These are phyloP conservation scores for Lactarius hatsudake DNA, from an alignment of 768 basidiomycete species.

Conservation along the genomic window DNA sequence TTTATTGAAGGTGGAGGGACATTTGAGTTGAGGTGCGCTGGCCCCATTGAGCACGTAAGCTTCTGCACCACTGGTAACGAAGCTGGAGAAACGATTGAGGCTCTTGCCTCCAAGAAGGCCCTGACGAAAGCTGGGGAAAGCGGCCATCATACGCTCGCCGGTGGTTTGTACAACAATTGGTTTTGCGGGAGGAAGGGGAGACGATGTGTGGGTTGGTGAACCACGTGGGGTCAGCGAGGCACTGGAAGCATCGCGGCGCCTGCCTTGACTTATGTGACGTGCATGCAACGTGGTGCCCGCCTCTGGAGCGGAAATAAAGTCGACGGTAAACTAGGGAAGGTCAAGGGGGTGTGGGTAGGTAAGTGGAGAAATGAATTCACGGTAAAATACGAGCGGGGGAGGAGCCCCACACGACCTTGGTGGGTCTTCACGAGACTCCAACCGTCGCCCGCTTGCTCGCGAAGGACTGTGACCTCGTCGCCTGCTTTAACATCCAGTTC, in stretches of 20 bases:
- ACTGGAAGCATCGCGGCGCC: slow-evolving; percentile 40
- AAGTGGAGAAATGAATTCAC: slow-evolving; percentile 39
- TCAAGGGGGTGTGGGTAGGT: slow-evolving; percentile 9
- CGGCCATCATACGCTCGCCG: slow-evolving; percentile 52
- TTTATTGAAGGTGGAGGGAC: slow-evolving; percentile 27
- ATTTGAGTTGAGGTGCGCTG: slow-evolving; percentile 32
- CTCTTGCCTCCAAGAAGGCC: slow-evolving; percentile 75
- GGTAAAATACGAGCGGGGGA: slow-evolving; percentile 72
- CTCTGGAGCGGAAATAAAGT: slow-evolving; percentile 53
- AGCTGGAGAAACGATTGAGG: slow-evolving; percentile 81
- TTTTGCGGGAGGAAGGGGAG: slow-evolving; percentile 31
- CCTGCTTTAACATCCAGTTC: slow-evolving; percentile 70
- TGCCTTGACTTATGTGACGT: slow-evolving; percentile 28
- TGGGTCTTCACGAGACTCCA: slow-evolving; percentile 69
- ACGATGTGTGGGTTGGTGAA: slow-evolving; percentile 33
- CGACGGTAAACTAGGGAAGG: slow-evolving; percentile 55
- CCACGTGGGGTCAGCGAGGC: slow-evolving; percentile 51
- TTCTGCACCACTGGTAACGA: slow-evolving; percentile 84
- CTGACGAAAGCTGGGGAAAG: slow-evolving; percentile 66
- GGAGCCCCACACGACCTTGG: slow-evolving; percentile 57
- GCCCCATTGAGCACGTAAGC: slow-evolving; percentile 75
- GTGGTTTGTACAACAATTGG: slow-evolving; percentile 64
- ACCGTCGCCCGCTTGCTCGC: slow-evolving; percentile 70
- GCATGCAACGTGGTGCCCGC: slow-evolving; percentile 37
- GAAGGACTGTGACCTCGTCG: slow-evolving; percentile 66